Conservation (phyloP, 2,329 filamentous ascomycete genomes). For the Ophiostoma himal-ulmi region DNA sequence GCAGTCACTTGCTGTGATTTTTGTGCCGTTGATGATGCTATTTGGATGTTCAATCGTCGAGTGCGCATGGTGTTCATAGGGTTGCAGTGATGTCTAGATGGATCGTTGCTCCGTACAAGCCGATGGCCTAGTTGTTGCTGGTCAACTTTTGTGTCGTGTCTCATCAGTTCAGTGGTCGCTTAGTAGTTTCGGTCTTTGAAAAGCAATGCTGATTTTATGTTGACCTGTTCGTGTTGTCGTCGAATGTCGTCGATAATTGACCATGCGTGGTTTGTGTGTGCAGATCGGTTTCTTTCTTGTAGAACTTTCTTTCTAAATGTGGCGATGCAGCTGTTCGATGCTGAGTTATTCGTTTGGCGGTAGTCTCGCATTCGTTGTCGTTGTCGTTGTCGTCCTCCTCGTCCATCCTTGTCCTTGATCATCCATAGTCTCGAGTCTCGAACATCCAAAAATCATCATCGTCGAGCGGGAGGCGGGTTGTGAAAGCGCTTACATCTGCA, state of each 20-base stretch:
- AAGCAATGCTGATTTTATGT: not conserved
- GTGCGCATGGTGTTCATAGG: not conserved
- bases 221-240: not conserved
- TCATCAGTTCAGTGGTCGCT: too few species aligned
- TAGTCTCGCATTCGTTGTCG: not conserved
- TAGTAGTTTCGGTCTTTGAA: not conserved
- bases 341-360: not conserved
- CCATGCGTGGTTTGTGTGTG: not conserved
- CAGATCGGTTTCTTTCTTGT: not conserved
- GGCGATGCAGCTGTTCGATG: not conserved
- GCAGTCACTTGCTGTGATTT: not conserved
- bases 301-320: too few species aligned
- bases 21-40: not conserved
- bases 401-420: not conserved
- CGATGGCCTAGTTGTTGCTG: not conserved
- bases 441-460: conserved; percentile 14
- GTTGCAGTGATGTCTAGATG: not conserved
- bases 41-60: not conserved
- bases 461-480: not conserved
- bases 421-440: conserved; percentile 12
- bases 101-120: not conserved
- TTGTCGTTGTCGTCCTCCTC: not conserved
- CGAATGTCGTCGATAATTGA: not conserved
- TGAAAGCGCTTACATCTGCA: conserved; percentile 75
- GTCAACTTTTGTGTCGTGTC: not conserved